A percentile compares a stretch with the other conserved stretches of the same genome.
Evolutionary conservation across 345 rosid genomes (phyloP).

Genomic region (Boechera divaricarpa): DNA sequence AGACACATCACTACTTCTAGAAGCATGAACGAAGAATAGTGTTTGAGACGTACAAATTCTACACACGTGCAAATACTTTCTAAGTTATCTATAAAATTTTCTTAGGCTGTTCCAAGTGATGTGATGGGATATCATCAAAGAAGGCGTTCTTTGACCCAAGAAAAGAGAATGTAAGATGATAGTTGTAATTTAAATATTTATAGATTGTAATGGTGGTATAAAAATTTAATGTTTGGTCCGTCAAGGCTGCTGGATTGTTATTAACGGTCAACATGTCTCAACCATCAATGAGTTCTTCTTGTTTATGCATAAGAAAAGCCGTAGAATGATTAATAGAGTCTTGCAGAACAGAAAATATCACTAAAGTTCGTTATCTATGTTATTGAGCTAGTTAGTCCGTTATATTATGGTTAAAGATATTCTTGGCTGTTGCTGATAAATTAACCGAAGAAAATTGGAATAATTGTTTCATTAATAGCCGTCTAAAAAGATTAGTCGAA

Average conservation of each 20-base stretch:
- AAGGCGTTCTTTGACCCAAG: slow-evolving; percentile 46
- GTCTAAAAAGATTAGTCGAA: slow-evolving; percentile 8
- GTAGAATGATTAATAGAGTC: neutral
- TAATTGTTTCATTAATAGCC: neutral
- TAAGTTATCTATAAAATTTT: neutral
- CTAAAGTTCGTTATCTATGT: neutral
- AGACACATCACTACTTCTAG: slow-evolving; percentile 1
- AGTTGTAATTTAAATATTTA: neutral
- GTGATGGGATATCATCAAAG: slow-evolving; percentile 38
- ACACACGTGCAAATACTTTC: slow-evolving; percentile 34
- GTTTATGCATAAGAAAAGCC: slow-evolving; percentile 5
- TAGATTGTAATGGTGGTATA: slow-evolving; percentile 7
- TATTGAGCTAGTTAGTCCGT: neutral
- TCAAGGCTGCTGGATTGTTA: slow-evolving; percentile 41
- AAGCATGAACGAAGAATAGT: neutral
- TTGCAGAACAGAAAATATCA: too few relatives aligned
- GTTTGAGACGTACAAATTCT: slow-evolving; percentile 9
- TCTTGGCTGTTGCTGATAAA: neutral
- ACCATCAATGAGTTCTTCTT: slow-evolving; percentile 9
- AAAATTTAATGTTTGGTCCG: slow-evolving; percentile 33
- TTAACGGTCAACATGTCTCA: slow-evolving; percentile 43
- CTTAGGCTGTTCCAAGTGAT: slow-evolving; percentile 8
- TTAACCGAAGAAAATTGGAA: neutral
- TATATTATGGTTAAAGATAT: neutral
- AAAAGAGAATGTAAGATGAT: neutral